phyloP scores from a whole-genome alignment of 1,284 basidiomycete species.

The Uromyces viciae-fabae region DNA sequence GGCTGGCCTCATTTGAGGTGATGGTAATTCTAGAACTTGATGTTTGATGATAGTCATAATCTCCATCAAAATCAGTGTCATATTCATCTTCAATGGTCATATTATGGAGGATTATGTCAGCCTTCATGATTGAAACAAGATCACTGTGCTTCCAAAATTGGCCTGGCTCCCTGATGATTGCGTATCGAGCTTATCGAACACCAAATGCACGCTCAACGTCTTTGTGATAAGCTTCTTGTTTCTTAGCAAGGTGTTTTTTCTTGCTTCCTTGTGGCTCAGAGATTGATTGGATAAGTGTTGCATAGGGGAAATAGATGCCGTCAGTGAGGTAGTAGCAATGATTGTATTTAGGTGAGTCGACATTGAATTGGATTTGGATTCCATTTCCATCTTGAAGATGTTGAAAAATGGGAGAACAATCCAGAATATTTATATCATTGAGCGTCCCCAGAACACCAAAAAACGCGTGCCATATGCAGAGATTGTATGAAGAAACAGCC shows the following conservation, averaged over 20 bases:
- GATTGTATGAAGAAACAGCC: background rate
- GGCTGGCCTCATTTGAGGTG: no score
- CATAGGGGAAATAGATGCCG: background rate
- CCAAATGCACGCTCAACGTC: slow-evolving; percentile 13
- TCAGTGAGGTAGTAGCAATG: background rate
- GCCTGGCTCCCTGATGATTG: background rate
- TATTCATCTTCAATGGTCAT: no score
- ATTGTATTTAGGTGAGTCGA: background rate
- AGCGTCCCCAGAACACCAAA: background rate
- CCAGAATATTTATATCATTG: background rate
- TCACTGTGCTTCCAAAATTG: background rate
- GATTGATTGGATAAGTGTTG: background rate
- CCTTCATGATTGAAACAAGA: no score
- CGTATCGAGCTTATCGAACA: background rate
- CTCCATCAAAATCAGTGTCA: background rate
- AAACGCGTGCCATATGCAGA: background rate
- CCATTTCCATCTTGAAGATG: background rate
- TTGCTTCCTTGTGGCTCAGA: background rate
- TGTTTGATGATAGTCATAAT: background rate
- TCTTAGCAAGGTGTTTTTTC: background rate
- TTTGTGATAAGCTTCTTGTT: background rate
- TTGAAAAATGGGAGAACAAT: background rate
- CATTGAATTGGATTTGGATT: background rate
- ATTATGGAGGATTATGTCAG: background rate
- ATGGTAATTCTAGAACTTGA: no score